Base-by-base conservation (phyloP, 495 filamentous ascomycete species). In the Amphirosellinia nigrospora region DNA sequence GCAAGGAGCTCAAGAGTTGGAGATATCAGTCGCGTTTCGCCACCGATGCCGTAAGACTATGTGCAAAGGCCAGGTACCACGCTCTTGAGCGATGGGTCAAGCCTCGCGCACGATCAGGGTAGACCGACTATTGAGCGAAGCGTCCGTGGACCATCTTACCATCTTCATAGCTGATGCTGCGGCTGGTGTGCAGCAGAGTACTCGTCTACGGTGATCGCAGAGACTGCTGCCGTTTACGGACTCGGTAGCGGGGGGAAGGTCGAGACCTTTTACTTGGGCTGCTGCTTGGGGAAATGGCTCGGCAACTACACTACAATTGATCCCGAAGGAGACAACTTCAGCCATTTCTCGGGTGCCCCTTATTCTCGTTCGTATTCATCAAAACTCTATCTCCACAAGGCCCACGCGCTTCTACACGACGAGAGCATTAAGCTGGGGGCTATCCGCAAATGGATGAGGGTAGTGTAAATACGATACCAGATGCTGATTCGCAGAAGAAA, bases 141-240 rank as follows among this genome's bases (percentile, higher is more conserved):
- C 32, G 32, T 23, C 32, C 32, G 3, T 11, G n/a, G 53, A 7
- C 30, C 55, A 58, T 36, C 32, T 41, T 41, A 39, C 36, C 36
- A 15, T 41, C 19, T 61, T 61, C 23, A 26, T 13, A 10, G 36
- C 36, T 0, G 21, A 41, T 63, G 21, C 58, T 61, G 58, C 60
- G 39, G 23, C 39, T 63, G 26, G 38, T 43, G 55, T 36, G 32
- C 32, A 60, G 58, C 21, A 10, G 19, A 41, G 55, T 9, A 58
- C 16, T 38, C 32, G 30, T 58, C 55, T 7, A 32, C 5, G 46
- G 45, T 50, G 61, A 64, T 64, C 61, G 43, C 61, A 64, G 16
- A 38, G 19, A 50, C 4, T 43, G 43, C 61, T 64, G 45, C 61
- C 30, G 43, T 64, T 64, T 64, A n/a, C 16, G 61, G 61, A 48